Percentiles rank a stretch among this genome's conserved stretches.
Evolutionary conservation across 192 early-diverging fungal species (phyloP).

Genomic region (Diversispora epigaea): DNA sequence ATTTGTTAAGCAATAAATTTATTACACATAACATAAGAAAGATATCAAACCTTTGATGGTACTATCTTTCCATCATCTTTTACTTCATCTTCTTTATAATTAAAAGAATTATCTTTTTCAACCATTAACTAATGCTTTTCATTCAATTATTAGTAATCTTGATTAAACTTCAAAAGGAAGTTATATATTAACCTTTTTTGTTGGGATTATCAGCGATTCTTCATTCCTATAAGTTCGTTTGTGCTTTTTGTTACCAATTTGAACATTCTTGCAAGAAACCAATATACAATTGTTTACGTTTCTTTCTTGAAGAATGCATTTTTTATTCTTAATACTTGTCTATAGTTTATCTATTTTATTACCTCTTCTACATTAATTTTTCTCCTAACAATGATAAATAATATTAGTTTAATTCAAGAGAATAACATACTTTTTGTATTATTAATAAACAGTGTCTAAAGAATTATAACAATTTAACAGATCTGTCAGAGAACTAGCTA

Average conservation of each 20-base stretch:
- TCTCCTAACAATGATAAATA: not conserved
- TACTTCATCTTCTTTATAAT: too few species aligned
- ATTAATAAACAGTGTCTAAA: not conserved
- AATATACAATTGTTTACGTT: slow-evolving; percentile 3
- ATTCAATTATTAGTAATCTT: too few species aligned
- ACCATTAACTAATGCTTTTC: too few species aligned
- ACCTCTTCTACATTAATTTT: not conserved
- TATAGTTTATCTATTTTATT: not conserved
- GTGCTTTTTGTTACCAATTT: not conserved
- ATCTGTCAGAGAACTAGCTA: slow-evolving; percentile 12
- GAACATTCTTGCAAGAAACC: not conserved
- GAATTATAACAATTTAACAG: slow-evolving; percentile 9
- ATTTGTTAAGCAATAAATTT: too few species aligned
- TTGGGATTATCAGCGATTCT: not conserved
- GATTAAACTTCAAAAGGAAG: too few species aligned
- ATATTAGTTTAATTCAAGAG: not conserved
- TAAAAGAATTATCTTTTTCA: too few species aligned
- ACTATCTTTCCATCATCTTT: too few species aligned
- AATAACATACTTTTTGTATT: not conserved
- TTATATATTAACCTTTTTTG: too few species aligned
- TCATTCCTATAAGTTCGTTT: not conserved
- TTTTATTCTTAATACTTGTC: not conserved
- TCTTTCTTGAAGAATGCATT: slow-evolving; percentile 18
- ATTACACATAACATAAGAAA: too few species aligned
- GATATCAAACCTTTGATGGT: too few species aligned